phyloP scores from a whole-genome alignment of 2,329 filamentous ascomycete genomes.

The Fusarium verrucosum region DNA sequence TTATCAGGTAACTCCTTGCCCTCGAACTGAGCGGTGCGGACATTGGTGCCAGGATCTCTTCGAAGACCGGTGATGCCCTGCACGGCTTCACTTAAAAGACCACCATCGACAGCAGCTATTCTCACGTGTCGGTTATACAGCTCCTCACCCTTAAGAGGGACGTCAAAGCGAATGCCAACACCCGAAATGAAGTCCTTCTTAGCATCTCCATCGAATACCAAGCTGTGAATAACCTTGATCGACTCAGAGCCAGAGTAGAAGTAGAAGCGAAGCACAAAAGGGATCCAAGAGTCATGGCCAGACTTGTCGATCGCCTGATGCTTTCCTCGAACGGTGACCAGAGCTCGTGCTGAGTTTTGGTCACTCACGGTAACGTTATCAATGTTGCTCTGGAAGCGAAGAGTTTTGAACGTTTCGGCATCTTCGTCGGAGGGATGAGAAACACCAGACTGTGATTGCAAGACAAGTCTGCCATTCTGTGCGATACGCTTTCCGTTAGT shows the following conservation, averaged over 20 bases:
- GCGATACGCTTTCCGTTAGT: conserved; percentile 56
- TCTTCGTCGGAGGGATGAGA: conserved; percentile 45
- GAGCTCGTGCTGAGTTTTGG: conserved; percentile 46
- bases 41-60: conserved; percentile 59
- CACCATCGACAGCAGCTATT: conserved; percentile 63
- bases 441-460: conserved; percentile 61
- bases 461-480: conserved; percentile 59
- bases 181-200: conserved; percentile 62
- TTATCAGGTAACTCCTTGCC: conserved; percentile 56
- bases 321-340: conserved; percentile 57
- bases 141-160: conserved; percentile 62
- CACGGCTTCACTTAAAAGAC: conserved; percentile 66
- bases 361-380: conserved; percentile 60
- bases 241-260: conserved; percentile 66
- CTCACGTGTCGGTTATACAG: conserved; percentile 68
- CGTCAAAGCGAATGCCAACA: conserved; percentile 63
- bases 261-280: conserved; percentile 63
- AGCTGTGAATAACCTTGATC: conserved; percentile 63
- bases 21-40: conserved; percentile 61
- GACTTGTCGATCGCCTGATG: conserved; percentile 48
- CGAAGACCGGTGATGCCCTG: conserved; percentile 68
- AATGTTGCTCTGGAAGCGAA: conserved; percentile 60
- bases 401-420: conserved; percentile 50
- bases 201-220: conserved; percentile 63
- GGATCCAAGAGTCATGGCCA: conserved; percentile 58